Evolutionary conservation across 1,139 yeast genomes (phyloP).

Genomic region (Pichia sp.): DNA sequence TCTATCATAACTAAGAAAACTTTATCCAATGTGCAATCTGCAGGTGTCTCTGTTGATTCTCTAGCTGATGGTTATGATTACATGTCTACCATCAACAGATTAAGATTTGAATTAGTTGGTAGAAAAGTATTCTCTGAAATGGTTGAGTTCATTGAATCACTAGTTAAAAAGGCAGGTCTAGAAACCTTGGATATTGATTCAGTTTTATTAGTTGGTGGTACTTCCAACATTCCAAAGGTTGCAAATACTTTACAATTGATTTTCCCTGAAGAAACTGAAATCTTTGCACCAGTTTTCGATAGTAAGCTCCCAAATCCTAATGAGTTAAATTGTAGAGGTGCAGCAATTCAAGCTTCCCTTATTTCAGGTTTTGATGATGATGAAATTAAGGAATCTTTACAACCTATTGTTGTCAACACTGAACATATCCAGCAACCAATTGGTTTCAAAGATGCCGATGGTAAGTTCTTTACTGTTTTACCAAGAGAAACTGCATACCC

Average conservation of each 20-base stretch:
- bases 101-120: conserved; percentile 85
- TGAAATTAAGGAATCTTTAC: conserved; percentile 76
- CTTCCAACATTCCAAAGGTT: conserved; percentile 86
- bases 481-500: conserved; percentile 90
- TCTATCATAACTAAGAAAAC: conserved; percentile 86
- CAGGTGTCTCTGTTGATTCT: conserved; percentile 92
- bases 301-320: conserved; percentile 79
- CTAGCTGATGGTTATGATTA: conserved; percentile 91
- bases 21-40: conserved; percentile 78
- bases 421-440: conserved; percentile 80
- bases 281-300: conserved; percentile 72
- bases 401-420: conserved; percentile 82
- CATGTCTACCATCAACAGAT: conserved; percentile 87
- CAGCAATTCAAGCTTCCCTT: conserved; percentile 92
- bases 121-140: conserved; percentile 72
- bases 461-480: conserved; percentile 65
- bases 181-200: conserved; percentile 86
- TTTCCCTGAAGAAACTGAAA: conserved; percentile 74
- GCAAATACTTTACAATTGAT: conserved; percentile 64
- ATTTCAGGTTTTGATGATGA: conserved; percentile 78
- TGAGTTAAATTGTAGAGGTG: conserved; percentile 90
- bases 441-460: conserved; percentile 73
- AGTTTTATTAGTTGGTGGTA: conserved; percentile 89
- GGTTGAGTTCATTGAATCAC: conserved; percentile 67
- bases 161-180: conserved; percentile 73